Evolutionary conservation across 2,329 filamentous ascomycete species (phyloP), one percentile per base, ranked within the genome.

Genomic region (Polytolypa hystricis): DNA sequence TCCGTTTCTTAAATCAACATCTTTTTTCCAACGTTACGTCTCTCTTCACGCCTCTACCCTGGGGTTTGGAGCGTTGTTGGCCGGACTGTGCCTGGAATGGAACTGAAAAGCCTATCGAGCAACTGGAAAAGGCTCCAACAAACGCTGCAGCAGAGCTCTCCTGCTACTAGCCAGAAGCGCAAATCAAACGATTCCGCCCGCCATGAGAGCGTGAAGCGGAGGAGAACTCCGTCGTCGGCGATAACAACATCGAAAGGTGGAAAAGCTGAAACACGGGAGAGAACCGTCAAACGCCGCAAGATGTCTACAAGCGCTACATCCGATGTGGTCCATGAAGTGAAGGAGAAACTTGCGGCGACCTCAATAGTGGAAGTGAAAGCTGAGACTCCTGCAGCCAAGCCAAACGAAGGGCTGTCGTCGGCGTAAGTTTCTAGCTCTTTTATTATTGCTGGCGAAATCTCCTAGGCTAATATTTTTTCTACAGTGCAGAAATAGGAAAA

Each of bases 401-500:
- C 79, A 42, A 84, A 84, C 51, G 71, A 74, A 30, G 81, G 81
- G 1, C 64, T 77, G 3, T 70, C 73, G 2, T 34, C 50, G 20
- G 57, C 47, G 62, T 65, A 27, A 52, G 60, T 50, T 21, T 28
- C 33, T 48, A n/a, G n/a, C n/a, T n/a, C n/a, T n/a, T n/a, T n/a
- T 60, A 32, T 19, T 28, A 7, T 18, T 26, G 30, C 5, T 38
- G 14, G 8, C 10, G 4, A 19, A 7, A 5, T 9, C 8, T 30
- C 35, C 19, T 10, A 26, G 36, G 30, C 32, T 47, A 50, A 26
- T 35, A 36, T 21, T 38, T 28, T 14, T 20, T 18, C 25, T 58
- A 65, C 16, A 74, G 70, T 4, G 62, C 81, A 23, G 74, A 85
- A 36, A 65, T 87, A 14, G 91, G 89, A 35, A 93, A 91, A 69